Evolutionary conservation across 2,329 filamentous ascomycete species (phyloP).

Genomic region (Lachnellula subtilissima): DNA sequence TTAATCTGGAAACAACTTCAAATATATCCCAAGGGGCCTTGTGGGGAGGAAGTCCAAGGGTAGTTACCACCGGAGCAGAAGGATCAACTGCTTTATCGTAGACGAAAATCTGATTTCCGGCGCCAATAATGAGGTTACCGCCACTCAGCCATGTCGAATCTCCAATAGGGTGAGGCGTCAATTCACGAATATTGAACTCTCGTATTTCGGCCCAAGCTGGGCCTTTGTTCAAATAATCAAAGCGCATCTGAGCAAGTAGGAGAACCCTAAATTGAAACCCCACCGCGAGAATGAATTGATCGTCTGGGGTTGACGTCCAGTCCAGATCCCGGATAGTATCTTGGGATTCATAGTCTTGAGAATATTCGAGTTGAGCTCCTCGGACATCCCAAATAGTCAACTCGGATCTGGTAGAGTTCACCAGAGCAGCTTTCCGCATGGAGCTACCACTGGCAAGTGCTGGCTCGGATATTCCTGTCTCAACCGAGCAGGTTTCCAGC

Average conservation of each 20-base stretch:
- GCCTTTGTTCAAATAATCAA: slow-evolving; percentile 82
- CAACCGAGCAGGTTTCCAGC: slow-evolving; percentile 75
- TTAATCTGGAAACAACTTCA: slow-evolving; percentile 75
- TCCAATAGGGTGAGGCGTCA: slow-evolving; percentile 85
- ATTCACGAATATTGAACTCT: slow-evolving; percentile 73
- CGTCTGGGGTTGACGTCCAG: slow-evolving; percentile 89
- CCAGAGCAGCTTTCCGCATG: slow-evolving; percentile 79
- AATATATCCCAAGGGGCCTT: slow-evolving; percentile 57
- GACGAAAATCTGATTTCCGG: slow-evolving; percentile 87
- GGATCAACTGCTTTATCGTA: slow-evolving; percentile 71
- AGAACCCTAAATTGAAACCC: slow-evolving; percentile 84
- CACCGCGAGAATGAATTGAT: slow-evolving; percentile 85
- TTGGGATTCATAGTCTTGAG: slow-evolving; percentile 66
- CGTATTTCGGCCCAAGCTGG: slow-evolving; percentile 86
- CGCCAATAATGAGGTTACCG: slow-evolving; percentile 79
- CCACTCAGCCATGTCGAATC: slow-evolving; percentile 88
- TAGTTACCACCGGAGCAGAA: slow-evolving; percentile 32
- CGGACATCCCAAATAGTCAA: slow-evolving; percentile 90
- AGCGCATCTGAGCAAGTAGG: slow-evolving; percentile 80
- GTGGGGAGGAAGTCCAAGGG: slow-evolving; percentile 22
- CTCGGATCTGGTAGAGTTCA: slow-evolving; percentile 66
- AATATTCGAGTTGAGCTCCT: slow-evolving; percentile 74
- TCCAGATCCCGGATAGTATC: slow-evolving; percentile 82
- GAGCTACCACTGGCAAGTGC: slow-evolving; percentile 80
- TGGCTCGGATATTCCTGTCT: slow-evolving; percentile 69